These are phyloP conservation scores for Dryas octopetala DNA, from an alignment of 306 rosid species.

Conservation along the genomic window DNA sequence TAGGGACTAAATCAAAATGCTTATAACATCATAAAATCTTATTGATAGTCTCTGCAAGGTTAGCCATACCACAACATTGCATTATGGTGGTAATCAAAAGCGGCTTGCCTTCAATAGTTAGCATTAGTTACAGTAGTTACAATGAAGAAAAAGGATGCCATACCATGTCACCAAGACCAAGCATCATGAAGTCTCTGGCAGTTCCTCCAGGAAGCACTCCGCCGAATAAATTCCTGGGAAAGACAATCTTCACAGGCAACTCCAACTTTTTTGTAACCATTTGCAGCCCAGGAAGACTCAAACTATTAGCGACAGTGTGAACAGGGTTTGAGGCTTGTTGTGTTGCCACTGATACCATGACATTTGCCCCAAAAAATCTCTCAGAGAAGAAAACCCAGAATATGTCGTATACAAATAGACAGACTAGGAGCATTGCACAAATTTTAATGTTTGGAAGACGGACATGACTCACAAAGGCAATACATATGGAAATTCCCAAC, in stretches of 20 bases:
- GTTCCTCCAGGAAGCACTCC: slow-evolving; percentile 70
- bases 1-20: background rate
- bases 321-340: slow-evolving; percentile 95
- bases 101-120: slow-evolving; percentile 11
- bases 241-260: slow-evolving; percentile 96
- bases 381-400: slow-evolving; percentile 99
- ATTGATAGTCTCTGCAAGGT: background rate
- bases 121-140: slow-evolving; percentile 11
- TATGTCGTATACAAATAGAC: slow-evolving; percentile 86
- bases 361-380: slow-evolving; percentile 95
- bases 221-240: slow-evolving; percentile 87
- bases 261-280: slow-evolving; percentile 91
- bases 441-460: slow-evolving; percentile 92
- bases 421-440: slow-evolving; percentile 92
- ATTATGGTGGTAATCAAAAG: background rate
- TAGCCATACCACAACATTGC: background rate
- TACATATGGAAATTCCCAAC: slow-evolving; percentile 89
- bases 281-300: slow-evolving; percentile 94
- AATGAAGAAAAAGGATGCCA: slow-evolving; percentile 24
- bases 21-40: background rate
- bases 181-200: slow-evolving; percentile 95
- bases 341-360: slow-evolving; percentile 98
- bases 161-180: slow-evolving; percentile 99
- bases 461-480: slow-evolving; percentile 97
- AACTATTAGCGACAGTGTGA: slow-evolving; percentile 94